Base-by-base conservation (phyloP, 2,329 filamentous ascomycete genomes). In the Pseudogymnoascus sp. region DNA sequence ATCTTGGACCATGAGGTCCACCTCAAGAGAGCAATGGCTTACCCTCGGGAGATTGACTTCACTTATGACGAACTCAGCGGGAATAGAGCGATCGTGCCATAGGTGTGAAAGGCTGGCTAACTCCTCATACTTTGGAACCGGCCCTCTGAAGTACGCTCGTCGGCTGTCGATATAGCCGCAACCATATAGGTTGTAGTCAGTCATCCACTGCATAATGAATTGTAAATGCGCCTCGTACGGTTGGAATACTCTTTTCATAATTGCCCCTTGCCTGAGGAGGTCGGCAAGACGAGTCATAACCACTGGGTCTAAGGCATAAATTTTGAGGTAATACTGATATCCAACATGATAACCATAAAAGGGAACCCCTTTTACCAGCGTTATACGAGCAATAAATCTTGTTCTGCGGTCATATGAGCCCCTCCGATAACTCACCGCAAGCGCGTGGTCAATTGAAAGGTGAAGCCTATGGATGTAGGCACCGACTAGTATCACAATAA, bases 301-400 rank as follows among this genome's bases (percentile, higher is more conserved):
- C 44, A 86, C 74, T 0, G 94, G 93, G 69, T 95, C 96, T 68
- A 96, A 83, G 76, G 97, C 83, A 73, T 99, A 97, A 63, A 99
- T 89, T 74, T 99, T 99, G 69, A 97, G 84, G 71, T 91, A 99
- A 74, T 89, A 90, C 44, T 84, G 86, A 74, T 96, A 96, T 61
- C 95, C 94, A 60, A 97, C 91, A 74, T 96, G 84, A 71, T 94
- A 97, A 15, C 94, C 95, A 72, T 96, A 99, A 77, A 97, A 99
- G 0, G 95, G 94, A 17, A 96, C 81, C 3, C 92, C 94, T 74
- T 99, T 97, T 66, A 95, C 89, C 4, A 97, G 79, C 5, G 90
- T 93, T 71, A 99, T 92, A 67, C 95, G 89, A 27, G 92, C 93
- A 38, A 97, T 92, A 72, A 89, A 97, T 70, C 75, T 81, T 42